Percentiles rank a stretch among this genome's conserved stretches.
phyloP scores from a whole-genome alignment of 2,329 filamentous ascomycete genomes.

The Fusarium siculi region DNA sequence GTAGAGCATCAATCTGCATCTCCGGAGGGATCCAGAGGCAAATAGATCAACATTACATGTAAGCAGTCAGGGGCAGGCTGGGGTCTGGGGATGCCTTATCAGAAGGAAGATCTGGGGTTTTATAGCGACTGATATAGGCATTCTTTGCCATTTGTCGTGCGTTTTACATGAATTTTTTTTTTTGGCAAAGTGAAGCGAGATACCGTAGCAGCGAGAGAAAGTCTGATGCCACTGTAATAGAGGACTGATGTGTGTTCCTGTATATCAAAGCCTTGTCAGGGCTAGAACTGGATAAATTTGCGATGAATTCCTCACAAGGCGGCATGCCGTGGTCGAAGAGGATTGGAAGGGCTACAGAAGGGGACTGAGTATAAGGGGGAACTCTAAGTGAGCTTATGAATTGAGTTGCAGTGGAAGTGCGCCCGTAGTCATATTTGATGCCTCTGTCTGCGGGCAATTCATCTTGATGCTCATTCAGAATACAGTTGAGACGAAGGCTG shows the following conservation, averaged over 20 bases:
- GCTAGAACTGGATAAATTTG: conserved; percentile 2
- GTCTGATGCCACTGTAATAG: background rate
- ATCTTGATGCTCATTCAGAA: background rate
- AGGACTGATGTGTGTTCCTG: conserved; percentile 8
- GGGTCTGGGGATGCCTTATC: conserved; percentile 37
- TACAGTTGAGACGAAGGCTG: background rate
- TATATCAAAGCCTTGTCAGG: background rate
- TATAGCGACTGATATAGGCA: background rate
- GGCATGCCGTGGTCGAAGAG: background rate
- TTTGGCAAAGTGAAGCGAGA: conserved; percentile 1
- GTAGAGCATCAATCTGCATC: background rate
- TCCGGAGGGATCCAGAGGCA: background rate
- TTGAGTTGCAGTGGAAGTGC: background rate
- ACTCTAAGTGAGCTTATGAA: background rate
- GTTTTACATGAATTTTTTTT: conserved; percentile 29
- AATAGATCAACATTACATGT: conserved; percentile 13
- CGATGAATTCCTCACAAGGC: background rate
- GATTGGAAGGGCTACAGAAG: background rate
- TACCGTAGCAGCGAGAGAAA: background rate
- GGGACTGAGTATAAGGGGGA: background rate
- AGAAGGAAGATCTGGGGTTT: conserved; percentile 20
- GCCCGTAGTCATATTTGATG: conserved; percentile 2
- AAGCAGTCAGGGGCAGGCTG: conserved; percentile 24
- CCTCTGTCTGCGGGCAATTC: background rate
- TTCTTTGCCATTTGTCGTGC: conserved; percentile 33